Percentiles rank a stretch among this genome's conserved stretches.
Conservation (phyloP, 1,284 basidiomycete species). For the Sporisorium reilianum region DNA sequence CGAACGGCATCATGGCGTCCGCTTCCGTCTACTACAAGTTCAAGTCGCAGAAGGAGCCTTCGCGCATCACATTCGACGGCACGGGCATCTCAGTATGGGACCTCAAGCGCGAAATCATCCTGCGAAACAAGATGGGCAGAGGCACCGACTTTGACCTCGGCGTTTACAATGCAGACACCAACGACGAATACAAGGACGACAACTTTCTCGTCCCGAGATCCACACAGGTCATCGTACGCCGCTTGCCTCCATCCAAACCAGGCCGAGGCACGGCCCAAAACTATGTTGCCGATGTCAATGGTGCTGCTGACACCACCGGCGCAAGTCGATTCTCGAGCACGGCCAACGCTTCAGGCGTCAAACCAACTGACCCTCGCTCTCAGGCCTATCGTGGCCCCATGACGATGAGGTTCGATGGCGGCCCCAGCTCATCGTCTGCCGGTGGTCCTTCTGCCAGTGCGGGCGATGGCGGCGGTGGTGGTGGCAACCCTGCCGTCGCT, state of each 20-base stretch:
- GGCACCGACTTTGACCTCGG: conserved; percentile 96
- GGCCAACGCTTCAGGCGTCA: conserved; percentile 35
- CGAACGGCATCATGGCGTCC: conserved; percentile 60
- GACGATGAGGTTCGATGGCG: conserved; percentile 85
- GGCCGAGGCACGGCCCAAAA: conserved; percentile 92
- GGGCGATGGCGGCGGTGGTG: background rate
- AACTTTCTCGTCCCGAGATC: conserved; percentile 90
- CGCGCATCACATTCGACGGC: conserved; percentile 95
- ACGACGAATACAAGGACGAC: conserved; percentile 87
- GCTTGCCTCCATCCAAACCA: conserved; percentile 83
- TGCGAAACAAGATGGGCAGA: conserved; percentile 94
- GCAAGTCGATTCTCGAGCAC: conserved; percentile 36
- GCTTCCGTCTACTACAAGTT: conserved; percentile 92
- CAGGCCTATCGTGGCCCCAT: conserved; percentile 71
- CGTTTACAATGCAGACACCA: conserved; percentile 73
- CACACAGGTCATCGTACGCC: conserved; percentile 91
- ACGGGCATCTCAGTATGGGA: conserved; percentile 99
- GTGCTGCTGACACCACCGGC: conserved; percentile 28
- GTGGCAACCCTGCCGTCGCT: conserved; percentile 17
- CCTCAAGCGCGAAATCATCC: conserved; percentile 96
- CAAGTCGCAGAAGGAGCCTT: conserved; percentile 93
- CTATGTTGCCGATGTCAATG: conserved; percentile 77
- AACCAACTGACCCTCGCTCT: conserved; percentile 14
- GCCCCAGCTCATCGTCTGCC: background rate
- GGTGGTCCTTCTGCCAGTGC: conserved; percentile 1